A percentile compares a stretch with the other conserved stretches of the same genome.
Evolutionary conservation across 306 rosid genomes (phyloP).

Genomic region (Vicia faba): DNA sequence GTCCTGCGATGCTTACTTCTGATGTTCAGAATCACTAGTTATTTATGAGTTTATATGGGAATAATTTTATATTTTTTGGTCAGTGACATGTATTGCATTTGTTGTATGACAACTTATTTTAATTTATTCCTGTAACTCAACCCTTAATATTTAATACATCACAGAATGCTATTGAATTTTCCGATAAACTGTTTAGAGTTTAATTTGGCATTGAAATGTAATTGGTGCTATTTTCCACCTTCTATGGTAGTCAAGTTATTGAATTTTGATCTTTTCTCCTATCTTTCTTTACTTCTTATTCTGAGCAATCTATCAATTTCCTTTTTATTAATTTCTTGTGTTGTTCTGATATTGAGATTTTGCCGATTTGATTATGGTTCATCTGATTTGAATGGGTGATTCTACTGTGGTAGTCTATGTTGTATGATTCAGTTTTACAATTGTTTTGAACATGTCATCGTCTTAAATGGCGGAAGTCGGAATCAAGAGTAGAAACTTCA

Average conservation of each 20-base stretch:
- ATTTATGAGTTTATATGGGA: constrained; percentile 36
- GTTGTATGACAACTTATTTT: constrained; percentile 24
- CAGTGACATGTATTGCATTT: constrained; percentile 31
- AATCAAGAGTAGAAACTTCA: too few relatives aligned
- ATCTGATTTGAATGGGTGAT: background rate
- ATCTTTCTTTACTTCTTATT: background rate
- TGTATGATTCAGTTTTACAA: background rate
- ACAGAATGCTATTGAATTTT: background rate
- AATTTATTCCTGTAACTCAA: constrained; percentile 45
- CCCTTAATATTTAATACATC: constrained; percentile 26
- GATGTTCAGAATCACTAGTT: constrained; percentile 2
- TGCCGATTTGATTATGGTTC: background rate
- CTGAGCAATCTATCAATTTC: background rate
- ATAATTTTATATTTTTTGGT: constrained; percentile 32
- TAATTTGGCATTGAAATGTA: constrained; percentile 10
- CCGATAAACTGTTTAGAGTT: background rate
- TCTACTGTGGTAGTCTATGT: background rate
- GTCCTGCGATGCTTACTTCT: constrained; percentile 4
- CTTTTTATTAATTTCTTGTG: background rate
- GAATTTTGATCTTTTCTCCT: background rate
- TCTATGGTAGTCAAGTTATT: background rate
- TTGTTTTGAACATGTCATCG: background rate
- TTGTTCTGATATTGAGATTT: background rate
- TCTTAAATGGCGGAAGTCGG: too few relatives aligned
- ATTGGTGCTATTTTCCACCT: constrained; percentile 2